phyloP scores from a whole-genome alignment of 495 filamentous ascomycete species.

The Geopyxis carbonaria region DNA sequence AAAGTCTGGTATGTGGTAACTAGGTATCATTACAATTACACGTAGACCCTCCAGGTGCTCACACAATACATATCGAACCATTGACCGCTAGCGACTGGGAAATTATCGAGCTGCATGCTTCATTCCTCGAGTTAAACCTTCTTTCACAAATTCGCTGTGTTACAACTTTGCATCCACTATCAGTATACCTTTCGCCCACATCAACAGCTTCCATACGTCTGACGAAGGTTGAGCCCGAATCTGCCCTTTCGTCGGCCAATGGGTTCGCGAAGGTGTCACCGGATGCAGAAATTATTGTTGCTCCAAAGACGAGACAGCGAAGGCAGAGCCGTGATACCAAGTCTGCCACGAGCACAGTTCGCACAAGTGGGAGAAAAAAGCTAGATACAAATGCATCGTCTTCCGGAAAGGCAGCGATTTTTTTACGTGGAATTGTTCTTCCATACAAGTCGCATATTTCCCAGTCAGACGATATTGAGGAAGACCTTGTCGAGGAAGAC shows the following conservation, averaged over 20 bases:
- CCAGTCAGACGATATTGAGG: constrained; percentile 4
- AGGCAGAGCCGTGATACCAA: constrained; percentile 32
- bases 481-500: constrained; percentile 37
- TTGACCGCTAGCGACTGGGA: constrained; percentile 93
- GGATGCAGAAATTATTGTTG: constrained; percentile 90
- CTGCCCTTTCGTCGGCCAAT: constrained; percentile 39
- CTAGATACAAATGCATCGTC: constrained; percentile 46
- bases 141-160: constrained; percentile 83
- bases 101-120: constrained; percentile 93
- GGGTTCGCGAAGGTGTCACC: constrained; percentile 73
- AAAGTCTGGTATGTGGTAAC: neutral
- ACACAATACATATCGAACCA: constrained; percentile 91
- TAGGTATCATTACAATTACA: constrained; percentile 54
- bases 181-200: constrained; percentile 84
- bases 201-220: constrained; percentile 70
- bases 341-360: constrained; percentile 47
- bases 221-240: constrained; percentile 24
- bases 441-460: constrained; percentile 22
- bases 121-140: constrained; percentile 84
- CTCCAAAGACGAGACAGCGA: constrained; percentile 64
- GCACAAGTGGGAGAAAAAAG: constrained; percentile 59
- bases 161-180: constrained; percentile 54
- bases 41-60: constrained; percentile 71
- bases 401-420: constrained; percentile 41
- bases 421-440: constrained; percentile 55